Evolutionary conservation across 306 rosid genomes (phyloP), one percentile per base, ranked within the genome.

Genomic region (Vigna mungo): DNA sequence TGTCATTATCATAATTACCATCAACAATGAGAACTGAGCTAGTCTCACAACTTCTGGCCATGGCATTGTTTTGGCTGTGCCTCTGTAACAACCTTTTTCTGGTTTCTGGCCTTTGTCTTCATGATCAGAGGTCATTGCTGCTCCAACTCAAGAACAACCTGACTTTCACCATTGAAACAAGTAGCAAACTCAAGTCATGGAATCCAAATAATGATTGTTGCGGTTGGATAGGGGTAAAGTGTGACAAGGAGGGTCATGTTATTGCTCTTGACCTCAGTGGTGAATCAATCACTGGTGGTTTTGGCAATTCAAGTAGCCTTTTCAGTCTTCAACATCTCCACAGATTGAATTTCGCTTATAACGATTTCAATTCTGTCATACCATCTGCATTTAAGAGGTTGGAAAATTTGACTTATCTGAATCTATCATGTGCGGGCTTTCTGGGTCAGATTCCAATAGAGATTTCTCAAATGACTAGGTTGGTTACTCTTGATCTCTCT

Each of bases 401-500:
- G 55, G 37, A n/a, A 1, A 74, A 71, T 53, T 77, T 89, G 34
- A 69, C 39, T 3, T 17, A 63, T 54, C 55, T 89, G 39, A 81
- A 83, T 36, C 37, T 89, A 39, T 83, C 89, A 18, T 1, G 39
- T 58, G 69, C 89, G 46, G 73, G 82, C 43, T 86, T 86, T 68
- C 15, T 9, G 49, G 86, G 84, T 21, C 85, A 78, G 56, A 78
- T 89, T 34, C 88, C 90, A 0, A 11, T 44, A 2, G 86, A 79
- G 48, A 77, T 89, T 73, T 85, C 85, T 43, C 81, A 12, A 18
- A 66, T 89, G 36, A 87, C 80, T 25, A 81, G 70, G 72, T 84
- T 86, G 79, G 77, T 76, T 3, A 16, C 75, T 74, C 90, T 88
- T 60, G 84, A 84, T 69, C 1, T 84, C 9, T 85, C 89, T 34